A percentile compares a stretch with the other conserved stretches of the same genome.
Evolutionary conservation across 768 basidiomycete species (phyloP).

Genomic region (Trametes gibbosa): DNA sequence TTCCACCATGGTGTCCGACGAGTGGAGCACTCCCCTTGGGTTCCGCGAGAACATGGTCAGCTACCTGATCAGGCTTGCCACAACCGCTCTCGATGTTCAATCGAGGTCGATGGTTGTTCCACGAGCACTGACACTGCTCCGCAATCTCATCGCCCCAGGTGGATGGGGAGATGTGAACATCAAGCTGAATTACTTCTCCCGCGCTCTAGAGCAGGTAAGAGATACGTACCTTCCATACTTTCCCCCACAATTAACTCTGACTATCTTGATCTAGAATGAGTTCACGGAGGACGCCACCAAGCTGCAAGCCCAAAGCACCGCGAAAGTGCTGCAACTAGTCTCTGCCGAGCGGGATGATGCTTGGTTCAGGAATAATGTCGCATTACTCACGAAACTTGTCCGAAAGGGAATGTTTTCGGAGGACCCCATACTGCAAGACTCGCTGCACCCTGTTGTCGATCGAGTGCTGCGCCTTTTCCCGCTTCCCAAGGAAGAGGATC

Average conservation of each 20-base stretch:
- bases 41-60: conserved; percentile 91
- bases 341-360: conserved; percentile 76
- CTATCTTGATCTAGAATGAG: conserved; percentile 55
- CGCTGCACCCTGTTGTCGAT: conserved; percentile 80
- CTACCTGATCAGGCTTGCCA: conserved; percentile 90
- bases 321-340: conserved; percentile 86
- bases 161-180: conserved; percentile 93
- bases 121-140: conserved; percentile 63
- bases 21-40: conserved; percentile 74
- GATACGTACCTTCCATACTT: not conserved
- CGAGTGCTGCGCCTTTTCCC: conserved; percentile 75
- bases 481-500: conserved; percentile 71
- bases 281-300: conserved; percentile 62
- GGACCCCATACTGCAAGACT: conserved; percentile 76
- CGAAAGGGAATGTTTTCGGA: conserved; percentile 85
- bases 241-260: not conserved
- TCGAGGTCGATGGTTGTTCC: conserved; percentile 47
- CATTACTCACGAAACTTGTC: conserved; percentile 75
- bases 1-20: not conserved
- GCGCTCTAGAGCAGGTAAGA: conserved; percentile 76
- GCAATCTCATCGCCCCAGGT: conserved; percentile 73
- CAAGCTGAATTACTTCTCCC: conserved; percentile 86
- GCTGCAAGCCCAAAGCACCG: conserved; percentile 69
- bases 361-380: conserved; percentile 77
- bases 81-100: conserved; percentile 57